Base-by-base conservation (phyloP, 371 early-diverging fungal species). In the Lichtheimia ornata region DNA sequence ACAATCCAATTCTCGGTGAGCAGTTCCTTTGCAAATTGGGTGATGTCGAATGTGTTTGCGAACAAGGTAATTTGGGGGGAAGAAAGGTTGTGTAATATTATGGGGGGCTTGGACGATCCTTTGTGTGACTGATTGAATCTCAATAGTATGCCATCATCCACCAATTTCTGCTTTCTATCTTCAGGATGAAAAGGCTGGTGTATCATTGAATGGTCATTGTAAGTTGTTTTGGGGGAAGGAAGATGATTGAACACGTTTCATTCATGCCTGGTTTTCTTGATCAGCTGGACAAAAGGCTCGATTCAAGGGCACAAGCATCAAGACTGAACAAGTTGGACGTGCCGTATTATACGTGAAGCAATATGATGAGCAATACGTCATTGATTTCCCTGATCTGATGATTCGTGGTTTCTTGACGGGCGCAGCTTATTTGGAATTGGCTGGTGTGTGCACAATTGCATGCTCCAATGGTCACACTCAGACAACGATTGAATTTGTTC, bases 111-210 rank as follows among this genome's bases (percentile, higher is more conserved):
- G 35, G 35, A 35, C 35, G 35, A 35, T 35, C 35, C 35, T 35
- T 35, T 35, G 35, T 35, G 35, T 35, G 35, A 47, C 47, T 18
- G 18, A 22, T 47, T 47, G 47, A 47, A 18, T 53, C 22, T 22
- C 24, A 45, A n/a, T 51, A 76, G 94, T 96, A 13, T 93, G 94
- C 30, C 99, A 98, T 73, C 97, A 97, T 73, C 99, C 99, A 18
- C 99, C 99, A 6, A 87, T 85, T 61, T 83, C 85, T 55, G 86
- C 84, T 1, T 84, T 91, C 67, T 89, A 88, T 58, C 70, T 91
- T 41, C 91, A 89, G 68, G 84, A 89, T 67, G 79, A 81, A 28
- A 73, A 82, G 59, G 76, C 81, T 4, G 86, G 87, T 35, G 81
- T 88, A 25, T 83, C 79, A 20, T 64, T 84, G 56, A 87, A 83